Evolutionary conservation across 2,329 filamentous ascomycete species (phyloP), one percentile per base, ranked within the genome.

Genomic region (Aureobasidium mangrovei): DNA sequence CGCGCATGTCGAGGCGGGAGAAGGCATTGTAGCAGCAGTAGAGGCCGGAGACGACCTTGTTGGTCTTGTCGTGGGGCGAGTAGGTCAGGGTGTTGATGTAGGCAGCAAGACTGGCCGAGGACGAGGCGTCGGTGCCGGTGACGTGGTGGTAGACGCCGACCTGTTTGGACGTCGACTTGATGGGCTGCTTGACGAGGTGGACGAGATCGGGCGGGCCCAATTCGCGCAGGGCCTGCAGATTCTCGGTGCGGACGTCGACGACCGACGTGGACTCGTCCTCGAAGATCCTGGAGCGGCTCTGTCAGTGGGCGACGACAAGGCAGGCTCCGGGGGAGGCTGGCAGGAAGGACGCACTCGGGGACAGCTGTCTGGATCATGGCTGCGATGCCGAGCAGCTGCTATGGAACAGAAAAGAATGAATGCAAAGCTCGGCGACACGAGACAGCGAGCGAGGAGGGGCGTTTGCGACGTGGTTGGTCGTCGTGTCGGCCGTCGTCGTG

Each of bases 1-100:
- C 91, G 58, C 93, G 89, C 93, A 98, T 98, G 67, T 98, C 93
- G 52, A 97, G 79, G 60, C 94, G 83, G 4, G 93, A 97, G 71
- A 98, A 96, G 60, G 93, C 93, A 88, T 98, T 98, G 79, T 98
- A 98, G 73, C 93, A 98, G 73, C 93, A 97, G 73, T 96, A 97
- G 38, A 95, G 78, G 4, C 93, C 93, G 60, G 94, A 93, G 7
- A 90, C 86, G 56, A 97, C 93, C 74, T 96, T 97, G 67, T 87
- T 82, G 57, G 85, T 78, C 67, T 88, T 89, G 61, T 91, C 87
- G 60, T 85, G 83, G 53, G 91, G 87, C 60, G 86, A 86, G 72
- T 96, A 94, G 43, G 91, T 96, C 57, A 98, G 78, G 38, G 91
- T 97, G 72, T 97, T 98, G 73, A 98, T 95, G 72, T 98, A 98